These are phyloP conservation scores for Amanita rubescens DNA, from an alignment of 768 basidiomycete species.

Conservation along the genomic window DNA sequence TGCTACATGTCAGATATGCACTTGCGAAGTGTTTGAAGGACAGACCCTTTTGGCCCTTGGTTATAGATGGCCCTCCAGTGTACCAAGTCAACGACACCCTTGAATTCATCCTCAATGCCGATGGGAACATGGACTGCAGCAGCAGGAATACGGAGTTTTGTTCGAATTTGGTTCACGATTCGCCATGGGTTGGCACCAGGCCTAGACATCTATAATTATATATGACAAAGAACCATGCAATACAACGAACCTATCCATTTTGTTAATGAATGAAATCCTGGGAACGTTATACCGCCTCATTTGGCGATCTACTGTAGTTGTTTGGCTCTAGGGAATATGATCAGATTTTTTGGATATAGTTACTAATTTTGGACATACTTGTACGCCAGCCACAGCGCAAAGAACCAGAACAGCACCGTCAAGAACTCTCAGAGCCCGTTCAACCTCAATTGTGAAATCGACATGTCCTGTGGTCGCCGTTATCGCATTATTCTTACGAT, in stretches of 20 bases:
- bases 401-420: constrained; percentile 96
- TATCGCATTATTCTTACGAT: not conserved
- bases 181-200: constrained; percentile 98
- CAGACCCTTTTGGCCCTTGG: constrained; percentile 88
- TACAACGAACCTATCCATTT: constrained; percentile 81
- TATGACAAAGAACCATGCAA: not conserved
- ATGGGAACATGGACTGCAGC: constrained; percentile 97
- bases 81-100: constrained; percentile 90
- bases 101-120: constrained; percentile 79
- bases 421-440: constrained; percentile 90
- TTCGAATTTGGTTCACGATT: constrained; percentile 84
- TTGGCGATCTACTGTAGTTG: constrained; percentile 97
- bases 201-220: constrained; percentile 28
- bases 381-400: constrained; percentile 96
- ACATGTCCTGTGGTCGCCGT: constrained; percentile 76
- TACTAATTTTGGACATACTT: constrained; percentile 34
- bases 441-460: constrained; percentile 99
- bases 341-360: not conserved
- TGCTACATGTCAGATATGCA: constrained; percentile 17
- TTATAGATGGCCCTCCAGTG: constrained; percentile 94
- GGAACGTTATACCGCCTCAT: constrained; percentile 98
- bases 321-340: constrained; percentile 68
- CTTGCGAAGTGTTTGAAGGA: constrained; percentile 7
- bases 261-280: constrained; percentile 94
- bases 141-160: constrained; percentile 86